A percentile compares a stretch with the other conserved stretches of the same genome.
Conservation (phyloP, 805 yeast genomes). For the Pichia pseudocactophila region DNA sequence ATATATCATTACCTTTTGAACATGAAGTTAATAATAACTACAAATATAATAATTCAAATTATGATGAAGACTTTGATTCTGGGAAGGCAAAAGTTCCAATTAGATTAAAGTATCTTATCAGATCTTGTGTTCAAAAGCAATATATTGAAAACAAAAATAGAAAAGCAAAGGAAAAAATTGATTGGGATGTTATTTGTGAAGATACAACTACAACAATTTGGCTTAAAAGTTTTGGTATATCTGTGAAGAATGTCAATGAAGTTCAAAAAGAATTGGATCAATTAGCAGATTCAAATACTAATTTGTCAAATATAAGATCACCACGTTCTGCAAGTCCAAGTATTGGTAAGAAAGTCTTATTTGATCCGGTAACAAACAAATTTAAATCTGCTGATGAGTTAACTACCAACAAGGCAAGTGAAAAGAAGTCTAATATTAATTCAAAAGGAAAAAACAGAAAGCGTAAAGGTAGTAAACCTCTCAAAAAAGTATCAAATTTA, state of each 20-base stretch:
- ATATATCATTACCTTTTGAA: neutral
- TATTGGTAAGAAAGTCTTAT: neutral
- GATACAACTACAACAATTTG: conserved; percentile 44
- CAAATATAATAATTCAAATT: conserved; percentile 1
- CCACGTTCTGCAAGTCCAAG: neutral
- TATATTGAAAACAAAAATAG: conserved; percentile 30
- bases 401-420: neutral
- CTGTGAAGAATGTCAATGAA: conserved; percentile 42
- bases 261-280: conserved; percentile 35
- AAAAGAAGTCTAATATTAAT: neutral
- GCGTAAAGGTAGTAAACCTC: conserved; percentile 26
- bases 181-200: conserved; percentile 57
- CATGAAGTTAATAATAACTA: conserved; percentile 4
- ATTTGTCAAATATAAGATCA: too few species aligned
- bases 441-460: neutral
- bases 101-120: conserved; percentile 39
- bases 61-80: conserved; percentile 2
- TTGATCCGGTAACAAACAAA: conserved; percentile 2
- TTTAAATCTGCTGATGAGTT: conserved; percentile 2
- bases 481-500: neutral
- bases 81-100: conserved; percentile 40
- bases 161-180: conserved; percentile 12
- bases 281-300: too few species aligned
- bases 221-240: conserved; percentile 46
- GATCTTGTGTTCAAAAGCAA: conserved; percentile 50